Evolutionary conservation across 129 eudicot species (phyloP), one percentile per base, ranked within the genome.

Genomic region (Flaveria trinervia): DNA sequence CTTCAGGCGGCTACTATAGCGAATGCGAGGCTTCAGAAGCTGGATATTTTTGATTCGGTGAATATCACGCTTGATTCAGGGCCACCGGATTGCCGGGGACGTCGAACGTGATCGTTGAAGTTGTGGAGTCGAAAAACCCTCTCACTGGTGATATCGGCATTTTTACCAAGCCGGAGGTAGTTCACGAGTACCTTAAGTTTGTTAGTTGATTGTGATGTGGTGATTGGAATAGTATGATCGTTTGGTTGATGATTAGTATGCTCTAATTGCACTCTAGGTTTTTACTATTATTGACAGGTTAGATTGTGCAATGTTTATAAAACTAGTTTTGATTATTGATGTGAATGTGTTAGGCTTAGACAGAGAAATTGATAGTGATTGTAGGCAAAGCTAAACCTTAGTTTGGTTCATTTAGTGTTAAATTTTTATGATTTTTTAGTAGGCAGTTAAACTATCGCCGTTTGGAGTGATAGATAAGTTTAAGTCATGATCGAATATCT

Each of bases 31-130:
- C 70, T 81, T 46, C 84, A 57, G 22, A 81, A 81, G 71, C 75
- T 81, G 9, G 84, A 81, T 68, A 75, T 81, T 0, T 74, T 81
- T 46, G 84, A 81, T 75, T 81, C 84, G 5, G 77, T 91, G 8
- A 81, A 75, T 54, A 82, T 94, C 51, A 89, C 95, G 54, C 85
- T 94, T 14, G 97, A 94, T 79, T 72, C 97, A 0, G 98, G 98
- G 1, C 98, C 98, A 4, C 76, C 84, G 30, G 98, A 78, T 80
- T 93, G 83, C 97, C 97, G 9, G 97, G 96, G 15, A 89, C 97
- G 15, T 69, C 90, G 26, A 91, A 91, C 82, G 96, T 94, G 7
- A 70, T 94, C 41, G 84, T 94, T 23, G 75, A 87, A 84, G 92
- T 94, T 75, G 84, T 81, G 3, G 84, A 81, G 72, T 39, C 72